These are phyloP conservation scores for Lactarius psammicola DNA, from an alignment of 768 basidiomycete genomes.

Conservation along the genomic window DNA sequence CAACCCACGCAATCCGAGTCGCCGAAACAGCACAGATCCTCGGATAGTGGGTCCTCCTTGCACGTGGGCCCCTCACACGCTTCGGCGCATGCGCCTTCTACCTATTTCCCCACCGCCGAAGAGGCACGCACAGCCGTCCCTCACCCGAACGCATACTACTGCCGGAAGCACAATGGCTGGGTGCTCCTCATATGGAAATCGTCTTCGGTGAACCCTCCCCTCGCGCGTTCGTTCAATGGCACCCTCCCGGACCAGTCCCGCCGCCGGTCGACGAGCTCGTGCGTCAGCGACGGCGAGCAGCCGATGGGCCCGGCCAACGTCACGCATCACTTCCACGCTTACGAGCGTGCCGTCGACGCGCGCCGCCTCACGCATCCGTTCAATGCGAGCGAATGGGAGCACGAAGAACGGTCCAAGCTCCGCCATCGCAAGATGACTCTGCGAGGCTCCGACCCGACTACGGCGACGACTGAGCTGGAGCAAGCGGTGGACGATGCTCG, in stretches of 20 bases:
- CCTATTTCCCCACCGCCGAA: slow-evolving; percentile 49
- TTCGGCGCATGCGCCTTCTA: slow-evolving; percentile 25
- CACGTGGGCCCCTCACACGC: slow-evolving; percentile 30
- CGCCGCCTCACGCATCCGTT: slow-evolving; percentile 61
- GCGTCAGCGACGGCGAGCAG: slow-evolving; percentile 52
- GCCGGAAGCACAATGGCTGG: slow-evolving; percentile 81
- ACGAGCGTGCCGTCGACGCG: slow-evolving; percentile 68
- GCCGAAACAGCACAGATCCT: slow-evolving; percentile 10
- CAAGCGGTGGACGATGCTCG: slow-evolving; percentile 32
- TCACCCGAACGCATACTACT: slow-evolving; percentile 82
- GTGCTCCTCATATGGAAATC: slow-evolving; percentile 70
- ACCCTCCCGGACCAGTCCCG: slow-evolving; percentile 53
- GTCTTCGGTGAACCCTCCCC: slow-evolving; percentile 58
- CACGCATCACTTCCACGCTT: slow-evolving; percentile 82
- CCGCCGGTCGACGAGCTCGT: slow-evolving; percentile 51
- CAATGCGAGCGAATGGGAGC: slow-evolving; percentile 57
- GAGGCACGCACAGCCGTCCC: slow-evolving; percentile 71
- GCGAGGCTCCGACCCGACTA: slow-evolving; percentile 19
- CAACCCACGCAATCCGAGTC: slow-evolving; percentile 21
- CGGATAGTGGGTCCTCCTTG: slow-evolving; percentile 11
- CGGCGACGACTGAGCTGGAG: slow-evolving; percentile 13
- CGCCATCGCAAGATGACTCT: slow-evolving; percentile 51
- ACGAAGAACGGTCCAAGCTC: slow-evolving; percentile 49
- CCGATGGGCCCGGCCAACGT: slow-evolving; percentile 49
- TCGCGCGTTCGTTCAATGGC: slow-evolving; percentile 52